These are phyloP conservation scores for Pseudoneurospora amorphoporcata DNA, from an alignment of 495 filamentous ascomycete genomes.

Conservation along the genomic window DNA sequence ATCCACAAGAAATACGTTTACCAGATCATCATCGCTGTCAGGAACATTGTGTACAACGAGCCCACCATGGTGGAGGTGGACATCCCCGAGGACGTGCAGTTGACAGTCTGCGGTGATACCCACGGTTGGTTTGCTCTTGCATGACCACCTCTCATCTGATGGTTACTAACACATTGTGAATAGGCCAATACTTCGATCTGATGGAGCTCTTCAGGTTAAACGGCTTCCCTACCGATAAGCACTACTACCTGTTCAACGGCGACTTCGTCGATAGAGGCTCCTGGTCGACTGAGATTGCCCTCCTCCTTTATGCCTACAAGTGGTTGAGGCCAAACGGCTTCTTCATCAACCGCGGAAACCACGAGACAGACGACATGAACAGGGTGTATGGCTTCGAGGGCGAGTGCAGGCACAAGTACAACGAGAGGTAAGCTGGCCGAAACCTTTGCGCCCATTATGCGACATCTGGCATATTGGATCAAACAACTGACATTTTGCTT, in stretches of 20 bases:
- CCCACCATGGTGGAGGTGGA: slow-evolving; percentile 95
- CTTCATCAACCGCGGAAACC: slow-evolving; percentile 97
- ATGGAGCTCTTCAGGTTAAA: slow-evolving; percentile 93
- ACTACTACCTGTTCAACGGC: slow-evolving; percentile 96
- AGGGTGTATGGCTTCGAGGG: slow-evolving; percentile 97
- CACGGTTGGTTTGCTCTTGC: slow-evolving; percentile 52
- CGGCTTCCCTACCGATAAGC: slow-evolving; percentile 70
- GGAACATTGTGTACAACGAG: slow-evolving; percentile 81
- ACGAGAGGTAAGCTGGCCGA: slow-evolving; percentile 49
- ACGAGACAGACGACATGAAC: slow-evolving; percentile 99
- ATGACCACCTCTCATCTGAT: neutral
- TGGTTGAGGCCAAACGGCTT: slow-evolving; percentile 79
- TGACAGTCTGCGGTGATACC: slow-evolving; percentile 97
- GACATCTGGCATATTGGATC: neutral
- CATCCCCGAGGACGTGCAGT: slow-evolving; percentile 58
- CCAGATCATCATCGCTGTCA: slow-evolving; percentile 85
- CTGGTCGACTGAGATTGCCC: slow-evolving; percentile 93
- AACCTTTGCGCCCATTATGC: neutral
- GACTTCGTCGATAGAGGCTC: slow-evolving; percentile 97
- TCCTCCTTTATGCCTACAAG: slow-evolving; percentile 93
- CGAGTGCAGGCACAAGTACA: slow-evolving; percentile 97
- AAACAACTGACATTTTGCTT: slow-evolving; percentile 9
- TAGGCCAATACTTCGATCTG: slow-evolving; percentile 95
- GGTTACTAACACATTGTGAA: slow-evolving; percentile 10
- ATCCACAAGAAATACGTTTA: slow-evolving; percentile 94